Conservation (phyloP, 2,329 filamentous ascomycete species). For the Monilinia polystroma region DNA sequence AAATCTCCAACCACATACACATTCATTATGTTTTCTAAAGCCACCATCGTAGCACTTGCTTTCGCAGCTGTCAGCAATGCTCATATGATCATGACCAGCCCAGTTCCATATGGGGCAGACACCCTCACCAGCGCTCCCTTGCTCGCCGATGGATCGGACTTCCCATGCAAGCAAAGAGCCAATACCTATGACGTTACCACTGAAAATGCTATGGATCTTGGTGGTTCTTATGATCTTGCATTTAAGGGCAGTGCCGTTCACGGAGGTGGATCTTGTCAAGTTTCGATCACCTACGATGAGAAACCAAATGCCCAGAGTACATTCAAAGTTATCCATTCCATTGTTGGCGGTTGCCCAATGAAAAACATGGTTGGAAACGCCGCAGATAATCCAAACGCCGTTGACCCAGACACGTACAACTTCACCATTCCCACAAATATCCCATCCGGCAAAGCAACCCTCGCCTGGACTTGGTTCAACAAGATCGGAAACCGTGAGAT, state of each 20-base stretch:
- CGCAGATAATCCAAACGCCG: slow-evolving; percentile 46
- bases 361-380: slow-evolving; percentile 57
- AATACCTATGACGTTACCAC: slow-evolving; percentile 48
- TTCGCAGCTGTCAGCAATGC: slow-evolving; percentile 62
- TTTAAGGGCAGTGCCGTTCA: slow-evolving; percentile 77
- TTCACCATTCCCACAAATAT: slow-evolving; percentile 72
- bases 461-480: slow-evolving; percentile 97
- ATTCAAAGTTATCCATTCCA: slow-evolving; percentile 89
- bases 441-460: slow-evolving; percentile 70
- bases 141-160: slow-evolving; percentile 60
- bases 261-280: slow-evolving; percentile 89
- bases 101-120: slow-evolving; percentile 58
- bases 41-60: slow-evolving; percentile 52
- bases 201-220: slow-evolving; percentile 58
- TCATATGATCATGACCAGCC: slow-evolving; percentile 73
- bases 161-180: slow-evolving; percentile 74
- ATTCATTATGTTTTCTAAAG: slow-evolving; percentile 50
- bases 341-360: slow-evolving; percentile 80
- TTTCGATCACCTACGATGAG: slow-evolving; percentile 78
- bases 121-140: slow-evolving; percentile 61
- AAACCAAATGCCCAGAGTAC: slow-evolving; percentile 62
- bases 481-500: slow-evolving; percentile 89
- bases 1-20: slow-evolving; percentile 21
- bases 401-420: slow-evolving; percentile 58
- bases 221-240: slow-evolving; percentile 57